Conservation (phyloP, 1,139 yeast genomes). For the Nakaseomyces sp. region DNA sequence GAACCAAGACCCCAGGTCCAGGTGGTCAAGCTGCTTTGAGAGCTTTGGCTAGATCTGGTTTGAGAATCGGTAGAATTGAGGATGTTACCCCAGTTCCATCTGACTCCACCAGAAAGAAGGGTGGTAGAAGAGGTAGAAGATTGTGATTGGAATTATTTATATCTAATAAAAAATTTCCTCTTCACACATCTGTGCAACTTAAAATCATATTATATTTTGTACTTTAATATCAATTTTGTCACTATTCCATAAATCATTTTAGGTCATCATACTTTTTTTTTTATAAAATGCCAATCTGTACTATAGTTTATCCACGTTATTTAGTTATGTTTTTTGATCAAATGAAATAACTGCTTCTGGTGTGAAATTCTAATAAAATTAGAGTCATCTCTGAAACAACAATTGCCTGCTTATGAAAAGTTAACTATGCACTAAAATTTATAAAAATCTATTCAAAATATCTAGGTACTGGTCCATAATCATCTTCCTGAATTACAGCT, state of each 20-base stretch:
- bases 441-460: constrained; percentile 16
- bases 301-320: not conserved
- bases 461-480: constrained; percentile 72
- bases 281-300: not conserved
- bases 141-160: constrained; percentile 42
- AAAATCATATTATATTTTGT: not conserved
- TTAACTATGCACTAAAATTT: not conserved
- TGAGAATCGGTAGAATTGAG: constrained; percentile 99
- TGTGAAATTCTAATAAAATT: no score
- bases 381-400: not conserved
- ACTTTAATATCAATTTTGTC: not conserved
- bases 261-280: not conserved
- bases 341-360: not conserved
- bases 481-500: constrained; percentile 93
- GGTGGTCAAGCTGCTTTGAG: constrained; percentile 99
- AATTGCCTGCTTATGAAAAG: not conserved
- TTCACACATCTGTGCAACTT: not conserved
- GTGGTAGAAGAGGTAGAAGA: constrained; percentile 99
- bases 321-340: not conserved
- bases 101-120: constrained; percentile 99
- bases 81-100: constrained; percentile 99
- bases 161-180: not conserved
- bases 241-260: not conserved
- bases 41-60: constrained; percentile 99
- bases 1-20: constrained; percentile 99